Evolutionary conservation across 1,139 yeast species (phyloP), one percentile per base, ranked within the genome.

Genomic region (Lodderomyces margitis): DNA sequence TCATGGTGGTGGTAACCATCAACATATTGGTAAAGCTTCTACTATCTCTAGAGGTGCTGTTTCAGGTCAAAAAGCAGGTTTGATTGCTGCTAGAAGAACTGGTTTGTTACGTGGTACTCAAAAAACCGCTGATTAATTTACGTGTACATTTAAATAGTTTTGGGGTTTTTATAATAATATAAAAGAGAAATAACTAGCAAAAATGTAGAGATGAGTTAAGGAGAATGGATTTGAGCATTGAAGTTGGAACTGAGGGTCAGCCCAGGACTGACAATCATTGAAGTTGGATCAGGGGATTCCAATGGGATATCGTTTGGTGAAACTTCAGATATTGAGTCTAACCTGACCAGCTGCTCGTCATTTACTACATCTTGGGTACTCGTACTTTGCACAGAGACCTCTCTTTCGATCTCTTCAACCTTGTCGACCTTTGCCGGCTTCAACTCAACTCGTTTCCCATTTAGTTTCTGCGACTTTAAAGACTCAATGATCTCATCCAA

Each of bases 1-100:
- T 74, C 98, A 91, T 77, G 98, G 98, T 87, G 98, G 98, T 91
- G 98, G 98, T 92, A 92, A 92, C 97, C 98, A 92, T 80, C 98
- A 92, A 83, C 98, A 92, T 77, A 92, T 92, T 83, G 98, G 98
- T 91, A 92, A 92, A 86, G 98, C 98, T 71, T 92, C 98, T 67
- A 92, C 98, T 70, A 92, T 92, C 68, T 85, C 96, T 63, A 89
- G 98, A 87, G 96, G 96, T 76, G 98, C 98, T 65, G 98, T 92
- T 74, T 80, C 98, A 68, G 98, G 98, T 89, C 98, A 92, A 83
- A 92, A 92, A 95, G 96, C 95, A 74, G 98, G 98, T 92, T 91
- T 92, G 73, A 94, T 94, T 74, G 98, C 99, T 68, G 98, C 99
- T 74, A 91, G 99, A 88, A 89, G 98, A 87, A 94, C 98, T 68